These are phyloP conservation scores for Stemphylium lycopersici DNA, from an alignment of 2,329 filamentous ascomycete genomes.

Conservation along the genomic window DNA sequence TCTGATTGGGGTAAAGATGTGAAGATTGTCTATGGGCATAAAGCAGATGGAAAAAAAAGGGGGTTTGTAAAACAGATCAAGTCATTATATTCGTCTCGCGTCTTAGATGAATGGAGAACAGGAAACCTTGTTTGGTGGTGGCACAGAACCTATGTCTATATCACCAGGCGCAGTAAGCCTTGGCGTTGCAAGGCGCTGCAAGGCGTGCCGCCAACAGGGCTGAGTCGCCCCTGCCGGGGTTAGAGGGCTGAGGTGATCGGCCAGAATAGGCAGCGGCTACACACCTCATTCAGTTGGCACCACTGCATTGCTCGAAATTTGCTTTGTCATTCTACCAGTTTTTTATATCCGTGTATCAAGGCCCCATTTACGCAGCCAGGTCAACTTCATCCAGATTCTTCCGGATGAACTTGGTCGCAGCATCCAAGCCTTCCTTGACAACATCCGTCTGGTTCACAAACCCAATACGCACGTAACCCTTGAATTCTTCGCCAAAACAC, in stretches of 20 bases:
- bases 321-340: no score
- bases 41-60: no score
- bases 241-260: neutral
- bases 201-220: neutral
- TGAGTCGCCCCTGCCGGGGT: neutral
- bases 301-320: no score
- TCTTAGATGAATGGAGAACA: neutral
- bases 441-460: constrained; percentile 75
- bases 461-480: constrained; percentile 77
- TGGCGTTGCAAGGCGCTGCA: neutral
- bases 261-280: neutral
- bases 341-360: neutral
- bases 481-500: constrained; percentile 75
- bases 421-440: constrained; percentile 69
- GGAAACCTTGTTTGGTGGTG: neutral
- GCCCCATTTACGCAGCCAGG: constrained; percentile 28
- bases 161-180: neutral
- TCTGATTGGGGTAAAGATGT: neutral
- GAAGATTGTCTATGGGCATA: no score
- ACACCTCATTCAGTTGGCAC: no score
- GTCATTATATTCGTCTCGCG: neutral
- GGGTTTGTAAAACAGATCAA: neutral
- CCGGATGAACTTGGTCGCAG: constrained; percentile 60
- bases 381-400: constrained; percentile 61
- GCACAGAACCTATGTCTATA: neutral